A percentile compares a stretch with the other conserved stretches of the same genome.
Evolutionary conservation across 139 green algal genomes (phyloP).

Genomic region (Chlorokybus atmophyticus): DNA sequence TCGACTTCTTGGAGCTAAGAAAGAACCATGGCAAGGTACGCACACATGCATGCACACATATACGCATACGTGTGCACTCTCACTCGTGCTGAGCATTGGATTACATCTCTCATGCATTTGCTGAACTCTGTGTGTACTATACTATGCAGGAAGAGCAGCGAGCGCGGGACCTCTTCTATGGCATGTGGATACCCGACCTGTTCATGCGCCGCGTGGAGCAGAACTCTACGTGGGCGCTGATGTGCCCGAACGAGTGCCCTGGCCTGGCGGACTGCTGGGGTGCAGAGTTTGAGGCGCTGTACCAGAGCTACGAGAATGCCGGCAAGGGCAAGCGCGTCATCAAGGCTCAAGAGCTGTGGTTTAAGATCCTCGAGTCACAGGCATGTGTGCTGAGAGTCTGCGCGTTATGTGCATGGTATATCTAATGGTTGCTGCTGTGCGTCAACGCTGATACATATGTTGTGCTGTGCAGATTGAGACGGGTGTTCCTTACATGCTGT

Average conservation of each 20-base stretch:
- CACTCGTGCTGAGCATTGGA: too few relatives aligned
- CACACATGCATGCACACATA: background rate
- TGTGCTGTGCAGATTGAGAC: constrained; percentile 63
- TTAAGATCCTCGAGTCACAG: constrained; percentile 93
- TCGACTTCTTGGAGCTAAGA: constrained; percentile 92
- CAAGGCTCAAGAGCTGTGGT: constrained; percentile 96
- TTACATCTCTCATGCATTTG: too few relatives aligned
- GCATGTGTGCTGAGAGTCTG: too few relatives aligned
- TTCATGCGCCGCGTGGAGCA: constrained; percentile 75
- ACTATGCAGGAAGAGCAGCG: constrained; percentile 66
- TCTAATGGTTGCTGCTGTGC: too few relatives aligned
- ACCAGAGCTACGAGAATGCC: constrained; percentile 48
- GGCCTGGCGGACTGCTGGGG: constrained; percentile 92
- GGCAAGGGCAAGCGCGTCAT: constrained; percentile 60
- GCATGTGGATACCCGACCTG: constrained; percentile 90
- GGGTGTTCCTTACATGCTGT: constrained; percentile 99
- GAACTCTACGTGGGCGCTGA: constrained; percentile 78
- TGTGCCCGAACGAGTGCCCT: constrained; percentile 93
- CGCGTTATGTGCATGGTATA: too few relatives aligned
- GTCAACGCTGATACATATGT: too few relatives aligned
- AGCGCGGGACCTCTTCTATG: constrained; percentile 96
- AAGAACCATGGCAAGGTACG: constrained; percentile 95
- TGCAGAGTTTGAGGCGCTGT: constrained; percentile 77
- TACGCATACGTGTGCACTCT: too few relatives aligned
- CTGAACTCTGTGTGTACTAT: too few relatives aligned